Base-by-base conservation (phyloP, 495 filamentous ascomycete genomes). In the Penicillium pulvis region DNA sequence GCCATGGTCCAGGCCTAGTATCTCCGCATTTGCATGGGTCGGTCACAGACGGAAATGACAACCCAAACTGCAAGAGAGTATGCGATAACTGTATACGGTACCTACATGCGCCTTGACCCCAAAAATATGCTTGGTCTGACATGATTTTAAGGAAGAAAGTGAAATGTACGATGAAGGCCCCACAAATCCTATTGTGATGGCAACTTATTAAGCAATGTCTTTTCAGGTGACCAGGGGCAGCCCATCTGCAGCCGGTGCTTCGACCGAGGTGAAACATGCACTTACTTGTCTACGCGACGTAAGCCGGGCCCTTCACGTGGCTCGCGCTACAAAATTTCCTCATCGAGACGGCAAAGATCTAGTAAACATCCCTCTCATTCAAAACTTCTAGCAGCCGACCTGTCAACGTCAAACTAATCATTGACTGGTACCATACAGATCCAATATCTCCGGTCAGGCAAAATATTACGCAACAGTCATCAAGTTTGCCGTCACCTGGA, bases 171-270 rank as follows among this genome's bases (percentile, higher is more conserved):
- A 17, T 17, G 8, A 4, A 7, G 6, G 39, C 14, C 39, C 7
- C 4, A 17, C 39, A 41, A 8, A 41, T 3, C 7, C 6, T 3
- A 12, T 17, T 0, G 1, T 12, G 14, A 41, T 36, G 33, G 7
- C 9, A n/a, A 16, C n/a, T 2, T 8, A 1, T 14, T 41, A 41
- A 41, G 53, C 55, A 47, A 36, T 36, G 31, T 35, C 16, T 33
- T 24, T 24, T 33, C 31, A 68, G 66, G 62, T 48, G 42, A 68
- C 33, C 56, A 44, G 39, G 45, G 10, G 28, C 51, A 57, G 47
- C 66, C 62, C 19, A 56, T 53, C 12, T 68, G 66, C 51, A 63
- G 62, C 55, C 66, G 63, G 26, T 68, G 66, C 49, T 61, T 51
- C 46, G 57, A 63, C 41, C 63, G 28, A 26, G 66, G 62, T 19